These are phyloP conservation scores for Tylopilus sp. DNA, from an alignment of 768 basidiomycete genomes.

Conservation along the genomic window DNA sequence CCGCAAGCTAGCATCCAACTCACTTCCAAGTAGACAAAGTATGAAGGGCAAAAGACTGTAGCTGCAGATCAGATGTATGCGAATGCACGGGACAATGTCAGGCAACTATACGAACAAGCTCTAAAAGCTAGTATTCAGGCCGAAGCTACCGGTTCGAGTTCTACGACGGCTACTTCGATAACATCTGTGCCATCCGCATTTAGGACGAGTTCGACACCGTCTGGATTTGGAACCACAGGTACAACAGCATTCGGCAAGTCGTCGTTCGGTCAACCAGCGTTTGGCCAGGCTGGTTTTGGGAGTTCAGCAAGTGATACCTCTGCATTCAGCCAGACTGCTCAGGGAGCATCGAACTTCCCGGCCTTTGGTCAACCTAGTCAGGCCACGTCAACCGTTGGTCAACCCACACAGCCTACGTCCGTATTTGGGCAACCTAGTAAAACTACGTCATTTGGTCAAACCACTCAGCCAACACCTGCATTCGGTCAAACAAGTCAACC, in stretches of 20 bases:
- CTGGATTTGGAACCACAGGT: slow-evolving; percentile 32
- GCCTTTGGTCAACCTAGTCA: slow-evolving; percentile 39
- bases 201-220: slow-evolving; percentile 27
- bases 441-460: slow-evolving; percentile 36
- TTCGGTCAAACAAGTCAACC: slow-evolving; percentile 18
- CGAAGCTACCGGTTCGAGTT: slow-evolving; percentile 5
- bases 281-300: slow-evolving; percentile 36
- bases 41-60: slow-evolving; percentile 54
- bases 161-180: slow-evolving; percentile 20
- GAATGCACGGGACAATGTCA: slow-evolving; percentile 48
- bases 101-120: slow-evolving; percentile 52
- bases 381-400: slow-evolving; percentile 35
- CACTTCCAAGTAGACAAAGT: slow-evolving; percentile 41
- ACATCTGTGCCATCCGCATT: slow-evolving; percentile 37
- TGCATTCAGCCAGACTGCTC: slow-evolving; percentile 27
- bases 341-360: slow-evolving; percentile 35
- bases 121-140: slow-evolving; percentile 36
- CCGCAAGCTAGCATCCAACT: background rate
- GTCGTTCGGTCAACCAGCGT: slow-evolving; percentile 38
- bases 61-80: slow-evolving; percentile 48
- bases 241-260: slow-evolving; percentile 23
- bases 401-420: slow-evolving; percentile 25
- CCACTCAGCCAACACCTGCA: slow-evolving; percentile 23
- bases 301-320: slow-evolving; percentile 9
- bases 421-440: slow-evolving; percentile 35